Base-by-base conservation (phyloP, 352 stramenopile species). In the Phytophthora aleatoria region DNA sequence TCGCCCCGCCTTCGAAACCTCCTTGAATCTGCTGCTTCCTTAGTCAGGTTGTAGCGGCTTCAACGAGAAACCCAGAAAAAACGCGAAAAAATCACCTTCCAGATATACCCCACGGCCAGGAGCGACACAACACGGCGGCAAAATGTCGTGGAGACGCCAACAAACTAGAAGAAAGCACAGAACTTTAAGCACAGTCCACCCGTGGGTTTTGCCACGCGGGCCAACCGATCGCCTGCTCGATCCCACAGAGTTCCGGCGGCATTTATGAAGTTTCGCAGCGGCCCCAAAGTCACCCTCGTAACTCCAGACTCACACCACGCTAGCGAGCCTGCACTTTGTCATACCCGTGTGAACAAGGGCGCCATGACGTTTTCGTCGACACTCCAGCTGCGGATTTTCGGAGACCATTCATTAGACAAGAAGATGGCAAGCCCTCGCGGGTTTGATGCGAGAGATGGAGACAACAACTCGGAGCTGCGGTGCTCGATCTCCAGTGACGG, bases 181-280 rank as follows among this genome's bases (percentile, higher is more conserved):
- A 77, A 73, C 50, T 63, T 65, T 74, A 74, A 58, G 41, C 51
- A n/a, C 28, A 50, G 47, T 52, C 61, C 56, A 71, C 56, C 50
- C 57, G 67, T 20, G 20, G 20, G 20, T 20, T 57, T 63, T 59
- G 42, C 61, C 38, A 24, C 20, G 27, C 27, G 42, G 67, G 31
- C 67, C 38, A 67, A 57, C 36, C 50, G 61, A 50, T 75, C 27
- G 44, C 36, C 10, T 54, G 50, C 44, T 68, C 33, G 44, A 59
- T 68, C 53, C 54, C 64, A 20, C 20, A 67, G 36, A 67, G 38
- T 73, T 71, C 44, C 44, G 38, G 26, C 51, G 57, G 43, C 65
- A 76, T 76, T 74, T n/a, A 74, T 74, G 66, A 77, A 66, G 52
- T 73, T 73, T 73, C 67, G 50, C 57, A 56, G 49, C 61, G 56